Conservation (phyloP, 2,329 filamentous ascomycete genomes). For the Sclerotiophoma versabilis region DNA sequence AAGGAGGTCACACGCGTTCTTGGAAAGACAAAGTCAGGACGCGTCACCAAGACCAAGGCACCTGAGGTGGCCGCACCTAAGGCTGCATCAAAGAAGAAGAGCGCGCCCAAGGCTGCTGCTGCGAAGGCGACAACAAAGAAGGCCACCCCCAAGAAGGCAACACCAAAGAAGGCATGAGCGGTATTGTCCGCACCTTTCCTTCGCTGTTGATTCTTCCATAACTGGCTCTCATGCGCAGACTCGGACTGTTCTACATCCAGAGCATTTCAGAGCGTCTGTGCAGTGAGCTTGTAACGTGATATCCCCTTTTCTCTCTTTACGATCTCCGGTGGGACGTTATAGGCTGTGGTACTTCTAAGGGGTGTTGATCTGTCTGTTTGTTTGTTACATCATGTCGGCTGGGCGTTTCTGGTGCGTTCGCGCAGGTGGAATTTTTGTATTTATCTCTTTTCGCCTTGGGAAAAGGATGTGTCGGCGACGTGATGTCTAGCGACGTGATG, state of each 20-base stretch:
- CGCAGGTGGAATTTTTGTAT: slow-evolving; percentile 7
- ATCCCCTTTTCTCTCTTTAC: slow-evolving; percentile 41
- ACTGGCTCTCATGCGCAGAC: slow-evolving; percentile 20
- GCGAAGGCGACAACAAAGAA: slow-evolving; percentile 58
- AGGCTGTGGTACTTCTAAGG: slow-evolving; percentile 20
- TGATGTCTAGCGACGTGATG: slow-evolving; percentile 18
- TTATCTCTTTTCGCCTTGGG: slow-evolving; percentile 1
- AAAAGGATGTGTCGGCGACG: slow-evolving; percentile 5
- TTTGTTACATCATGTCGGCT: slow-evolving; percentile 33
- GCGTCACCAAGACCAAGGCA: slow-evolving; percentile 75
- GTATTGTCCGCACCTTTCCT: slow-evolving; percentile 18
- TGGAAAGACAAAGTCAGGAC: slow-evolving; percentile 85
- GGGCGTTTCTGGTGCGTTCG: slow-evolving; percentile 35
- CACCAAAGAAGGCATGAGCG: slow-evolving; percentile 49
- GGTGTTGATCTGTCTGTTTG: slow-evolving; percentile 25
- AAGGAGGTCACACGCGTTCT: slow-evolving; percentile 72
- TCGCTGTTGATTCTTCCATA: slow-evolving; percentile 40
- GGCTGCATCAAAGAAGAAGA: slow-evolving; percentile 44
- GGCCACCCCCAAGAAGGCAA: slow-evolving; percentile 57
- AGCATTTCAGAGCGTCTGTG: slow-evolving; percentile 2
- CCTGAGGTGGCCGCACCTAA: slow-evolving; percentile 46
- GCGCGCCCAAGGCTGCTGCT: slow-evolving; percentile 46
- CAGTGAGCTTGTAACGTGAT: slow-evolving; percentile 37
- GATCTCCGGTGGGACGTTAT: slow-evolving; percentile 17
- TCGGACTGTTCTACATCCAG: slow-evolving; percentile 12